phyloP scores from a whole-genome alignment of 352 stramenopile species.

The Thraustochytrium striatum region DNA sequence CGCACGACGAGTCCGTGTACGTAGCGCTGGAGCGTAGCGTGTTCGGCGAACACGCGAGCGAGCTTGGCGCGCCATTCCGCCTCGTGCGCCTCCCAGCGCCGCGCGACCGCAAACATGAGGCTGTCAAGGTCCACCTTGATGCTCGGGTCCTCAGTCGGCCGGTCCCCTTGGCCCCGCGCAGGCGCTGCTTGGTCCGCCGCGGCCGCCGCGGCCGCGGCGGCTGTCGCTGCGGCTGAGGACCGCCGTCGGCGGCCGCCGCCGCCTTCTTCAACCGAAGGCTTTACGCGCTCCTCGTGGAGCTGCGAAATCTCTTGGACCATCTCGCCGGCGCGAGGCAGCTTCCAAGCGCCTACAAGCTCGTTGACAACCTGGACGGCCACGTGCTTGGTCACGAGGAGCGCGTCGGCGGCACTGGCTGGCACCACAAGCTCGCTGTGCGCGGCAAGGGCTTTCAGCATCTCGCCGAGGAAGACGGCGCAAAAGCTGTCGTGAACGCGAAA shows the following conservation, averaged over 20 bases:
- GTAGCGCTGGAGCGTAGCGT: slow-evolving; percentile 4
- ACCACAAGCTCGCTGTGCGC: too few relatives aligned
- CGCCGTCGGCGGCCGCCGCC: too few relatives aligned
- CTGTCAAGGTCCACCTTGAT: too few relatives aligned
- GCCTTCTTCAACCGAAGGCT: too few relatives aligned
- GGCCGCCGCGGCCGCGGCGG: too few relatives aligned
- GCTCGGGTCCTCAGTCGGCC: too few relatives aligned
- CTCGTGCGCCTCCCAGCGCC: background rate
- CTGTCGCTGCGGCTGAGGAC: too few relatives aligned
- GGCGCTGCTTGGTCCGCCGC: too few relatives aligned
- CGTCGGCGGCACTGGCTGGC: background rate
- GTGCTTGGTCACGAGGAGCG: background rate
- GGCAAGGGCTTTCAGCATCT: background rate
- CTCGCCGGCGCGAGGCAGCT: too few relatives aligned
- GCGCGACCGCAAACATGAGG: background rate
- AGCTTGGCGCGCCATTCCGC: background rate
- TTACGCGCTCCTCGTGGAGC: background rate
- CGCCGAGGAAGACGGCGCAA: background rate
- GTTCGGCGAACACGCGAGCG: background rate
- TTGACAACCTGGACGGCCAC: background rate
- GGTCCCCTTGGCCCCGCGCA: too few relatives aligned
- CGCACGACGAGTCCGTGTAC: background rate
- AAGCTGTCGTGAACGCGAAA: background rate
- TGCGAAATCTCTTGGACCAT: background rate
- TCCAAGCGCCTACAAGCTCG: too few relatives aligned